Evolutionary conservation across 164 flowering plant species (phyloP).

Genomic region (Kingdonia uniflora): DNA sequence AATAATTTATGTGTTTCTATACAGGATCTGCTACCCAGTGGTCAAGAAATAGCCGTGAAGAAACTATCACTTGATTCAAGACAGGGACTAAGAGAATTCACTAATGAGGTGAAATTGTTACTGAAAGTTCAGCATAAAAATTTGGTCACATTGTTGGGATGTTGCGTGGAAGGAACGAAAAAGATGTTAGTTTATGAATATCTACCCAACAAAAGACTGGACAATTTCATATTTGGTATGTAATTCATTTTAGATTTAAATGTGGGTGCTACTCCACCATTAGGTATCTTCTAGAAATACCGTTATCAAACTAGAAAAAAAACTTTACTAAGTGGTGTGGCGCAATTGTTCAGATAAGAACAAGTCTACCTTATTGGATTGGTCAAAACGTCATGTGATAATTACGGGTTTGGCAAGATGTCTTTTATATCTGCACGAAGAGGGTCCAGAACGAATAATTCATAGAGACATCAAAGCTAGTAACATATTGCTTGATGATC

Average conservation of each 20-base stretch:
- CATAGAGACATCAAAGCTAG: slow-evolving; percentile 91
- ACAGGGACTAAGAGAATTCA: slow-evolving; percentile 62
- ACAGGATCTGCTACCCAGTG: slow-evolving; percentile 63
- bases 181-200: slow-evolving; percentile 81
- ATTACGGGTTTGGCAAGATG: slow-evolving; percentile 60
- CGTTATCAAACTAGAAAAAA: background rate
- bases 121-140: slow-evolving; percentile 57
- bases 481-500: slow-evolving; percentile 66
- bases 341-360: too few species aligned
- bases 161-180: slow-evolving; percentile 64
- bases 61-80: slow-evolving; percentile 48
- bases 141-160: slow-evolving; percentile 57
- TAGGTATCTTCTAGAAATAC: too few species aligned
- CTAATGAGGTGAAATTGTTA: slow-evolving; percentile 63
- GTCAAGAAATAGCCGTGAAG: slow-evolving; percentile 71
- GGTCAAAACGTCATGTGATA: slow-evolving; percentile 49
- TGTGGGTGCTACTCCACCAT: too few species aligned
- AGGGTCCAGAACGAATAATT: slow-evolving; percentile 68
- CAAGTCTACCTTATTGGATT: slow-evolving; percentile 39
- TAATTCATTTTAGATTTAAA: background rate
- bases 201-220: slow-evolving; percentile 68
- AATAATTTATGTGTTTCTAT: too few species aligned
- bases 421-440: slow-evolving; percentile 81
- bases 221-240: slow-evolving; percentile 54
- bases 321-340: slow-evolving; percentile 12